A percentile compares a stretch with the other conserved stretches of the same genome.
Conservation (phyloP, 345 rosid genomes). For the Citrus medica region DNA sequence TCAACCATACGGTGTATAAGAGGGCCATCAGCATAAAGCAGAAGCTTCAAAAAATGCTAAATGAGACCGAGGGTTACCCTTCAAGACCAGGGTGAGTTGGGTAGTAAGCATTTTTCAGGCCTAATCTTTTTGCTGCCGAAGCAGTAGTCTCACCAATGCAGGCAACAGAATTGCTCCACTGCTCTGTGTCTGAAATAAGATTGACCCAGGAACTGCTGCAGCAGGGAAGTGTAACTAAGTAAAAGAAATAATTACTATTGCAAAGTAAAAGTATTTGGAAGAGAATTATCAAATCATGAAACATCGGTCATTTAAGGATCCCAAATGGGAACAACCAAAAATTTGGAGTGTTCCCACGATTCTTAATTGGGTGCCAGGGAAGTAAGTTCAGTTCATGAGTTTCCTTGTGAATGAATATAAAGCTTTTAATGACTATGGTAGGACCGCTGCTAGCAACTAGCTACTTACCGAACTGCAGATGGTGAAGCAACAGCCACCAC, state of each 20-base stretch:
- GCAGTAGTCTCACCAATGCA: constrained; percentile 99
- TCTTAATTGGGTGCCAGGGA: background rate
- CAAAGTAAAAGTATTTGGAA: background rate
- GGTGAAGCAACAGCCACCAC: constrained; percentile 94
- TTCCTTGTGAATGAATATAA: background rate
- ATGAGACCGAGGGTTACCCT: constrained; percentile 51
- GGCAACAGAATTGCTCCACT: constrained; percentile 65
- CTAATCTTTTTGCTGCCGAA: constrained; percentile 69
- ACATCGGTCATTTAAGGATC: background rate
- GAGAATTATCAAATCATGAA: background rate
- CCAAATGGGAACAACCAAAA: background rate
- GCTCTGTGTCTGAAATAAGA: constrained; percentile 50
- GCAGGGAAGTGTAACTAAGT: constrained; percentile 7
- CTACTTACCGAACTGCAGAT: constrained; percentile 66
- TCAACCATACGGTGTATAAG: background rate
- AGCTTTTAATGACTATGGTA: background rate
- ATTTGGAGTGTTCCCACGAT: background rate
- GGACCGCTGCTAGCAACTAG: constrained; percentile 2
- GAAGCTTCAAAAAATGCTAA: background rate
- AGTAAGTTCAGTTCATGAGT: background rate
- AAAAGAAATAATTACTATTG: background rate
- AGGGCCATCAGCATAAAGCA: background rate
- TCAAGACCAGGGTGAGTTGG: constrained; percentile 83
- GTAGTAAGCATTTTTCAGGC: constrained; percentile 65
- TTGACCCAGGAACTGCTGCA: constrained; percentile 73